A percentile compares a stretch with the other conserved stretches of the same genome.
These are phyloP conservation scores for Rhypophila decipiens DNA, from an alignment of 495 filamentous ascomycete species.

Conservation along the genomic window DNA sequence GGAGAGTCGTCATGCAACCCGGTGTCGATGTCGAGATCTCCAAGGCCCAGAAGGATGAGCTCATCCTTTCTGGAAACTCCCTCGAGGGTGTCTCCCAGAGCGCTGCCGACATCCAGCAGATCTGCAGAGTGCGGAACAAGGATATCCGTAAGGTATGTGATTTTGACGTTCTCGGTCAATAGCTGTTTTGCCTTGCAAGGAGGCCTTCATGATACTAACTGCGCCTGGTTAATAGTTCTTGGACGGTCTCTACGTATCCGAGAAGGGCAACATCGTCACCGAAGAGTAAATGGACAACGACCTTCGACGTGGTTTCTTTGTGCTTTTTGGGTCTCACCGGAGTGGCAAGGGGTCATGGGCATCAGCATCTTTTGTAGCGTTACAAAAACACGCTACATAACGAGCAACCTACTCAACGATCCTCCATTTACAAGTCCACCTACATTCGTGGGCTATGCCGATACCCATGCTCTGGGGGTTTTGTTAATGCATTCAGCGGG, in stretches of 20 bases:
- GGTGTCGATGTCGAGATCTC: slow-evolving; percentile 88
- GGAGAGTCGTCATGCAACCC: slow-evolving; percentile 75
- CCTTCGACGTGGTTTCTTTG: slow-evolving; percentile 45
- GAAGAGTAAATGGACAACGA: slow-evolving; percentile 49
- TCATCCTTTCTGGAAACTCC: slow-evolving; percentile 86
- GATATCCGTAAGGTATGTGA: slow-evolving; percentile 94
- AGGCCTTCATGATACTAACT: neutral
- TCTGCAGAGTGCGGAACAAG: slow-evolving; percentile 98
- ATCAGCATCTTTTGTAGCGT: slow-evolving; percentile 56
- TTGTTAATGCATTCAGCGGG: neutral
- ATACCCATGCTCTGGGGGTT: neutral
- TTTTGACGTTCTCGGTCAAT: too few species aligned
- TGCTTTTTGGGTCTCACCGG: slow-evolving; percentile 37
- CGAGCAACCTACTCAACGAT: slow-evolving; percentile 35
- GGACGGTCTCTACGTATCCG: slow-evolving; percentile 98
- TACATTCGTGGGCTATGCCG: neutral
- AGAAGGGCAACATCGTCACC: slow-evolving; percentile 89
- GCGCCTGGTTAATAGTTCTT: slow-evolving; percentile 68
- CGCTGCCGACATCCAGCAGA: slow-evolving; percentile 98
- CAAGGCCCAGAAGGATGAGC: slow-evolving; percentile 93
- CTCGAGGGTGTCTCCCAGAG: slow-evolving; percentile 95
- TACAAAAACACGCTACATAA: slow-evolving; percentile 40
- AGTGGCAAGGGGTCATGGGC: slow-evolving; percentile 35
- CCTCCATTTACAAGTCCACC: slow-evolving; percentile 7
- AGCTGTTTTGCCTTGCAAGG: neutral